Evolutionary conservation across 1,139 yeast species (phyloP), one percentile per base, ranked within the genome.

Genomic region (Kluyveromyces sp.): DNA sequence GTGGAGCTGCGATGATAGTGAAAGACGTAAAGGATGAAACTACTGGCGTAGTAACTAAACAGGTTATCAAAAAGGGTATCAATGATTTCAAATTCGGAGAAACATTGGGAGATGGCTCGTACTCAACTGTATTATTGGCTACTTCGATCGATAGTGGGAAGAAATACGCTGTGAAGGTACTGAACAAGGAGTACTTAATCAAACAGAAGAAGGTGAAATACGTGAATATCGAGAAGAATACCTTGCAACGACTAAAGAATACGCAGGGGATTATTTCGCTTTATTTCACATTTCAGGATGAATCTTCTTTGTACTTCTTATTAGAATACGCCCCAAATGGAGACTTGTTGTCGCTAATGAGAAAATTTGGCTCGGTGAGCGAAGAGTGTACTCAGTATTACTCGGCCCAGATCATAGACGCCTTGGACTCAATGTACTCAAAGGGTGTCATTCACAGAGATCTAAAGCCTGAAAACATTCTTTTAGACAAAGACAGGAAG

Each of bases 381-480:
- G 83, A 78, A 54, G 70, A 68, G 3, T 74, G 75, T 36, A 68
- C 77, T 22, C 67, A 67, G 51, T 77, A 77, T 54, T 78, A 77
- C 51, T 67, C 75, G 33, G 80, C 84, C 29, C 98, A 94, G 66
- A 71, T 92, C 18, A 68, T 94, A 35, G 97, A 89, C 63, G 94
- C 96, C 0, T 80, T 92, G 12, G 77, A 75, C 50, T 89, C 78
- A 62, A 83, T 92, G 73, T 98, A 92, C 57, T 64, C 67, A 17
- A 74, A 71, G 46, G 98, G 98, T 9, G 84, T 94, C 16, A 79
- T 92, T 38, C 99, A 92, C 62, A 76, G 99, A 50, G 99, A 92
- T 64, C 72, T 92, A 53, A 92, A 92, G 65, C 99, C 99, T 0
- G 99, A 92, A 58, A 92, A 92, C 59, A 81, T 83, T 33, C 68